phyloP scores from a whole-genome alignment of 208 protist genomes.

The Leishmania tropica region DNA sequence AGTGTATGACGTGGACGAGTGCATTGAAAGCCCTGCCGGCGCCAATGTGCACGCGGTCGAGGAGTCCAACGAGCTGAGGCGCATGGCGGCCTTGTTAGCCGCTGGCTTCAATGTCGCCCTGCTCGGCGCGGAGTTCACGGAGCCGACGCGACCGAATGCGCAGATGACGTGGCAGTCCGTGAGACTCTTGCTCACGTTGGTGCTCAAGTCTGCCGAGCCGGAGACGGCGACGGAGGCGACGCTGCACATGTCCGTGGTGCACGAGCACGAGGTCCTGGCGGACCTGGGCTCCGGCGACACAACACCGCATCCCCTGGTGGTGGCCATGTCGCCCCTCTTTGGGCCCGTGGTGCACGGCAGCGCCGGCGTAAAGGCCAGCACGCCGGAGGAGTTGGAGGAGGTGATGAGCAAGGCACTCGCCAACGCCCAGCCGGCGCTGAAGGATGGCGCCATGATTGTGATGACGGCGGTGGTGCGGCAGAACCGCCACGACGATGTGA shows the following conservation, averaged over 20 bases:
- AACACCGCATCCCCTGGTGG: conserved; percentile 23
- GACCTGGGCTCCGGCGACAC: conserved; percentile 39
- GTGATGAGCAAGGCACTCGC: conserved; percentile 36
- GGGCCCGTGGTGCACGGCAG: conserved; percentile 42
- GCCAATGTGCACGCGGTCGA: conserved; percentile 4
- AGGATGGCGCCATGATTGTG: conserved; percentile 41
- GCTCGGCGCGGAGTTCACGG: conserved; percentile 44
- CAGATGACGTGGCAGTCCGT: conserved; percentile 57
- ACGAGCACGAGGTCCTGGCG: conserved; percentile 37
- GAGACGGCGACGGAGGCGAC: conserved; percentile 31
- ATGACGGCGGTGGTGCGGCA: conserved; percentile 60
- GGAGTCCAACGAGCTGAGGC: conserved; percentile 45
- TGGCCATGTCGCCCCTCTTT: conserved; percentile 60
- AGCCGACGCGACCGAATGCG: conserved; percentile 19
- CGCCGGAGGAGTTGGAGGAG: conserved; percentile 25
- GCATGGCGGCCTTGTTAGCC: conserved; percentile 39
- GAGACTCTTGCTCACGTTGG: conserved; percentile 30
- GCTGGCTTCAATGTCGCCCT: conserved; percentile 53
- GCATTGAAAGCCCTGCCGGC: conserved; percentile 26
- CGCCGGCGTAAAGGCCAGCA: conserved; percentile 27
- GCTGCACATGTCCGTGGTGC: conserved; percentile 55
- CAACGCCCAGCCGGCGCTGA: conserved; percentile 29
- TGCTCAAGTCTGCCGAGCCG: conserved; percentile 19
- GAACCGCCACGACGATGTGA: conserved; percentile 42
- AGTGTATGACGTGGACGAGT: conserved; percentile 62